Base-by-base conservation (phyloP, 1,284 basidiomycete genomes). In the Sanghuangporus weigelae region DNA sequence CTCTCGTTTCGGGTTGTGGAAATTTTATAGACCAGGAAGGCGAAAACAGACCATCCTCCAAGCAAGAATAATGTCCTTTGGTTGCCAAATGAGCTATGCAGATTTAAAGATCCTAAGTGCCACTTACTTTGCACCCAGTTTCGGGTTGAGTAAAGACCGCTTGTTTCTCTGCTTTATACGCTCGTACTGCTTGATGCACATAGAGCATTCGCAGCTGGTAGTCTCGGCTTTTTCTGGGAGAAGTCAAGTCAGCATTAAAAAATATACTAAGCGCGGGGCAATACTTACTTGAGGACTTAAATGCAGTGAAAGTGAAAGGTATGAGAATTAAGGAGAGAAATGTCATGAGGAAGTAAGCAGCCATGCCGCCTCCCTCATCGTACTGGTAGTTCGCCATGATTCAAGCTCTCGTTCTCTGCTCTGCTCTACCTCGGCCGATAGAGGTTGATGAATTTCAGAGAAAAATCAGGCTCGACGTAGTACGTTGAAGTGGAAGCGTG, bases 311-410 rank as follows among this genome's bases (percentile, higher is more conserved):
- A 0, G 93, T 90, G 67, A 89, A 74, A 0, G 94, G 94, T 51
- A 93, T 74, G 63, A 96, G 85, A 62, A 93, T 72, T 68, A 96
- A 81, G 60, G 86, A 85, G 68, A 96, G 86, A 73, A 95, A 89
- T 7, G 93, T 93, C 63, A 96, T 85, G 66, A 93, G 77, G 76
- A 96, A 96, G 78, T 94, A 96, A 38, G 89, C 84, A 70, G 93
- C 93, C 84, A 96, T 90, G 68, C 87, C 88, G 68, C 94, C 93
- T 59, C 85, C 84, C 77, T 95, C 93, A 77, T 96, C 94, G 76
- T 96, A 96, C 75, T 85, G 80, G 77, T 92, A 92, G 70, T 87
- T 83, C 68, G 87, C 88, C 89, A 91, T 91, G 10, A 23, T 54
- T 48, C 31, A 35, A 35, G 19, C 8, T 14, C 49, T 23, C 26